These are phyloP conservation scores for Phycomyces blakesleeanus DNA, from an alignment of 192 early-diverging fungal genomes.

Conservation along the genomic window DNA sequence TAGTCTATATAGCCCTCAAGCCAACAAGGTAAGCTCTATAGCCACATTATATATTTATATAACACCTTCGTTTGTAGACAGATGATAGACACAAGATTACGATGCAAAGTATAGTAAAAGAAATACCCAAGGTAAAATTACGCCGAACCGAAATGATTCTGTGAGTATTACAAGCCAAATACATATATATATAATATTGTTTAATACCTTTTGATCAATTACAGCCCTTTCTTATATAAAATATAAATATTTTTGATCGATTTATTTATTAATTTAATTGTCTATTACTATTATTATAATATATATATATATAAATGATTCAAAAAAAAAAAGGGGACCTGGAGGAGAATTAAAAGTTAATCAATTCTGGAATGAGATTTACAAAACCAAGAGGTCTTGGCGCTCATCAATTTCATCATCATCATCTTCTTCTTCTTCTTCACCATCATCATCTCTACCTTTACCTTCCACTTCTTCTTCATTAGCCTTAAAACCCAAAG, in stretches of 20 bases:
- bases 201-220: too few relatives aligned
- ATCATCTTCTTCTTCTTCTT: neutral
- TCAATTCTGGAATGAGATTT: neutral
- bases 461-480: too few relatives aligned
- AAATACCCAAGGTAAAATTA: slow-evolving; percentile 4
- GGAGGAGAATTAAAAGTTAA: neutral
- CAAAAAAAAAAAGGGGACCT: neutral
- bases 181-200: too few relatives aligned
- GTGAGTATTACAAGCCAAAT: too few relatives aligned
- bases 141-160: slow-evolving; percentile 3
- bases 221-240: too few relatives aligned
- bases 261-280: neutral
- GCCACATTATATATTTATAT: neutral
- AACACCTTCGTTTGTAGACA: neutral
- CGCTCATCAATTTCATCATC: neutral
- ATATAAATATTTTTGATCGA: neutral
- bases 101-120: neutral
- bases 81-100: neutral
- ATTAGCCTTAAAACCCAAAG: too few relatives aligned
- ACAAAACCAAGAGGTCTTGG: neutral
- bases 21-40: neutral
- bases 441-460: neutral
- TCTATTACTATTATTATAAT: neutral
- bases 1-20: too few relatives aligned
- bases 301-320: neutral